phyloP scores from a whole-genome alignment of 2,329 filamentous ascomycete species.

The Hypoxylon sp. region DNA sequence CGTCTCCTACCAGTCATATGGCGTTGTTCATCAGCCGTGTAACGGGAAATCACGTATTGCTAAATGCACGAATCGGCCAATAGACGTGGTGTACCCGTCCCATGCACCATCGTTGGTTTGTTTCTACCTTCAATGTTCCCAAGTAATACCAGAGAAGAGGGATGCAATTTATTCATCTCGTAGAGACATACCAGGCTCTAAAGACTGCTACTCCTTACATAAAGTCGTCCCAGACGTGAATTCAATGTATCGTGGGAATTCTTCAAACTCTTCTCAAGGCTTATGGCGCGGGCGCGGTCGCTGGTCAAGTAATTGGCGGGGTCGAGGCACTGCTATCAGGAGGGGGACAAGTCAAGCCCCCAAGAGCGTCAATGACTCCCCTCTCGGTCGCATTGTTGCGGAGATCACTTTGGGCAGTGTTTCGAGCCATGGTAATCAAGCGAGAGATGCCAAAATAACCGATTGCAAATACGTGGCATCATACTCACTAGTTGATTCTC shows the following conservation, averaged over 20 bases:
- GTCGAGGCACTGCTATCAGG: constrained; percentile 3
- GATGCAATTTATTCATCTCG: not conserved
- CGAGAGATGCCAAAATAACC: constrained; percentile 42
- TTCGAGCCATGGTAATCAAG: constrained; percentile 4
- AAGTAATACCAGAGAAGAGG: not conserved
- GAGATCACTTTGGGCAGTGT: constrained; percentile 33
- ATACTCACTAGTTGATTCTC: constrained; percentile 46
- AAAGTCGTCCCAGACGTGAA: constrained; percentile 3
- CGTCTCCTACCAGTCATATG: constrained; percentile 1
- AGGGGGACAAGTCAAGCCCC: constrained; percentile 7
- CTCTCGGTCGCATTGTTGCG: constrained; percentile 42
- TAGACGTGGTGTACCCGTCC: not conserved
- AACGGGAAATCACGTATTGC: constrained; percentile 28
- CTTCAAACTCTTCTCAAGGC: constrained; percentile 20
- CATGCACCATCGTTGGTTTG: constrained; percentile 6
- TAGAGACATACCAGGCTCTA: not conserved
- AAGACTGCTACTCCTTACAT: not conserved
- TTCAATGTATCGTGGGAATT: constrained; percentile 30
- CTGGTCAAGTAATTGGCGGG: constrained; percentile 7
- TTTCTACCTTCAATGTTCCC: not conserved
- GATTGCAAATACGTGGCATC: constrained; percentile 47
- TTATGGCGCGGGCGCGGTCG: constrained; percentile 13
- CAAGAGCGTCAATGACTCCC: constrained; percentile 16
- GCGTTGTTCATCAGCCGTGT: not conserved
- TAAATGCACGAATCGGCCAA: constrained; percentile 18